These are phyloP conservation scores for Jatropha multifida DNA, from an alignment of 441 rosid genomes.

Conservation along the genomic window DNA sequence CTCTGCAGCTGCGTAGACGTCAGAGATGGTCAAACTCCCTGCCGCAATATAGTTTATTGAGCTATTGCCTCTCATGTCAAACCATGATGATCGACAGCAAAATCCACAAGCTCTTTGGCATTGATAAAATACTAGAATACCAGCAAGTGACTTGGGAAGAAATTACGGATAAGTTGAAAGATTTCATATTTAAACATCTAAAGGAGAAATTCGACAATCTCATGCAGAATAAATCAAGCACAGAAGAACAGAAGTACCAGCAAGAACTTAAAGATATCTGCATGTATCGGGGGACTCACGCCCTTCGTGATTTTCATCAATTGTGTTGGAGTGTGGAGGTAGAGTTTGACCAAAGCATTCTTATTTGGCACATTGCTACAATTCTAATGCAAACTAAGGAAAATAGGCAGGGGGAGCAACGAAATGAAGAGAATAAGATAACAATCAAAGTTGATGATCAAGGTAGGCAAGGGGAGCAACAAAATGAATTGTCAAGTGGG, in stretches of 20 bases:
- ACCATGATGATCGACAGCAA: not conserved
- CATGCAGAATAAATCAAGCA: not conserved
- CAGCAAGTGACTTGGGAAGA: not conserved
- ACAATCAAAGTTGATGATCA: no score
- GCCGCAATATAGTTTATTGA: slow-evolving; percentile 21
- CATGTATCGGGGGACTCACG: slow-evolving; percentile 7
- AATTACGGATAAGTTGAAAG: not conserved
- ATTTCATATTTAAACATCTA: slow-evolving; percentile 3
- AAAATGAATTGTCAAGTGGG: no score
- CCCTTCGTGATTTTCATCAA: not conserved
- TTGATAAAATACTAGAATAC: not conserved
- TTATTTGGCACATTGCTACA: slow-evolving; percentile 43
- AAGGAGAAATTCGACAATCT: slow-evolving; percentile 10
- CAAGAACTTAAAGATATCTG: not conserved
- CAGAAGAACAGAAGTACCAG: not conserved
- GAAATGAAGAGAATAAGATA: not conserved
- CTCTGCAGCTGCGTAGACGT: not conserved
- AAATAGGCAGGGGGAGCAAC: not conserved
- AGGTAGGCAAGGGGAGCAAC: no score
- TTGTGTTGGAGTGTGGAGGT: slow-evolving; percentile 21
- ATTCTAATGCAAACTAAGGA: slow-evolving; percentile 10
- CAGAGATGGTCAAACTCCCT: slow-evolving; percentile 27
- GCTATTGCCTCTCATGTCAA: slow-evolving; percentile 9
- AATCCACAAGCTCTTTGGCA: not conserved
- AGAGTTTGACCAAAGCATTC: slow-evolving; percentile 22